phyloP scores from a whole-genome alignment of 495 filamentous ascomycete species.

The Viridothelium virens region DNA sequence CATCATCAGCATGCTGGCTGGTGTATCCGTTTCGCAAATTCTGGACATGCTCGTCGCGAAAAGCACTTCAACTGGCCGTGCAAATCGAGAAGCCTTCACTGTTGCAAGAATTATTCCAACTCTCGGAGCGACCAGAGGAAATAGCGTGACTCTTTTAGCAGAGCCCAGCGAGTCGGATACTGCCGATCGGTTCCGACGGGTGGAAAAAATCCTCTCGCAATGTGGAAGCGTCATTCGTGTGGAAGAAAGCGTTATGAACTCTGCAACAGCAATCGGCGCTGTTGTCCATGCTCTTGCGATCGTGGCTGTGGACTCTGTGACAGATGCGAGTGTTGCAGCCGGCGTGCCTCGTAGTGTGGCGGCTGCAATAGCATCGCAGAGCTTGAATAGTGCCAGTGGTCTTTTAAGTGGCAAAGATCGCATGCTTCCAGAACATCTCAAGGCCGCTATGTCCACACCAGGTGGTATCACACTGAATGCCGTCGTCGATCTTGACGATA shows the following conservation, averaged over 20 bases:
- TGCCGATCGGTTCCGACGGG: not conserved
- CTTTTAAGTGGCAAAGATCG: constrained; percentile 13
- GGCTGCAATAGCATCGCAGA: constrained; percentile 12
- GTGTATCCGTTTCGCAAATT: constrained; percentile 10
- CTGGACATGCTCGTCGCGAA: constrained; percentile 4
- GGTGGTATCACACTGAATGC: constrained; percentile 15
- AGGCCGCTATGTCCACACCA: constrained; percentile 16
- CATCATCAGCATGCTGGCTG: constrained; percentile 15
- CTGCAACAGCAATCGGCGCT: constrained; percentile 13
- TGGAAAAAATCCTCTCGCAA: constrained; percentile 8
- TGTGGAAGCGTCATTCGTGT: constrained; percentile 12
- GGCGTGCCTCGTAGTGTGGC: constrained; percentile 12
- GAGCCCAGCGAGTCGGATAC: not conserved
- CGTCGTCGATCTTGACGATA: constrained; percentile 13
- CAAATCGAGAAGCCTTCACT: constrained; percentile 11
- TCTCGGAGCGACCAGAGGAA: constrained; percentile 10
- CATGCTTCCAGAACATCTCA: constrained; percentile 15
- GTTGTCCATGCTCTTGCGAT: constrained; percentile 14
- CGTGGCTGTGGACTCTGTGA: constrained; percentile 13
- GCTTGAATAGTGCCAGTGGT: constrained; percentile 9
- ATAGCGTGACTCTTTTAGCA: constrained; percentile 9
- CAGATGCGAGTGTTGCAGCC: constrained; percentile 13
- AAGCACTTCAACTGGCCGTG: not conserved
- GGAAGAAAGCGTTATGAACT: constrained; percentile 10
- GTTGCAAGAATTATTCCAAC: constrained; percentile 14